Conservation (phyloP, 192 early-diverging fungal genomes). For the Chytriomyces sp. region DNA sequence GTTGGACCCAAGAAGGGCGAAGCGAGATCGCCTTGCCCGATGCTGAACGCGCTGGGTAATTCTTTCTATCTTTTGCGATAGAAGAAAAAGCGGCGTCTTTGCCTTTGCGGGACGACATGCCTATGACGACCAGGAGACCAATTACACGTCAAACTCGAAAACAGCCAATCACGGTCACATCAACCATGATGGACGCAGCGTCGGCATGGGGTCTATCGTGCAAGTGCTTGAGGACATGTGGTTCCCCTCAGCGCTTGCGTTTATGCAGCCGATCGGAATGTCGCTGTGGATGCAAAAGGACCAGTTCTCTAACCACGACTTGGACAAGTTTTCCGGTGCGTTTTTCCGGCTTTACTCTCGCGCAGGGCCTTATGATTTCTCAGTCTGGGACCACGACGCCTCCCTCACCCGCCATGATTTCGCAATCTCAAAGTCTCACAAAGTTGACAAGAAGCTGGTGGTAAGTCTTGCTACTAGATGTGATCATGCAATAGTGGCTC, state of each 20-base stretch:
- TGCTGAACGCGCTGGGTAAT: not conserved
- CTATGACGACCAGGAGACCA: too few relatives aligned
- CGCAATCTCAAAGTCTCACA: not conserved
- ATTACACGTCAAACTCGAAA: too few relatives aligned
- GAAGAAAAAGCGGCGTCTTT: not conserved
- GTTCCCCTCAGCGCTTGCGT: not conserved
- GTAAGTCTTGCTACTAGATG: not conserved
- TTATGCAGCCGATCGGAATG: not conserved
- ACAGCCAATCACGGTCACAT: not conserved
- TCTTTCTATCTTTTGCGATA: not conserved
- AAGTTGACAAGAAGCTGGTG: constrained; percentile 3
- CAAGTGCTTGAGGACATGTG: not conserved
- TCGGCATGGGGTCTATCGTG: constrained; percentile 3
- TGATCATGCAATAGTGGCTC: not conserved
- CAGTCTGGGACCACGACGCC: constrained; percentile 9
- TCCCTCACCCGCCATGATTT: constrained; percentile 6
- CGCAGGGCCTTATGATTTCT: not conserved
- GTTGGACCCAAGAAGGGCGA: not conserved
- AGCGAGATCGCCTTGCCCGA: not conserved
- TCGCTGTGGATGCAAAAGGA: not conserved
- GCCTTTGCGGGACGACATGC: too few relatives aligned
- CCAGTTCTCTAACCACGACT: not conserved
- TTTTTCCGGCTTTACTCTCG: not conserved
- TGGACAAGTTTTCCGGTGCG: not conserved
- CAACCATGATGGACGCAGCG: not conserved